A percentile compares a stretch with the other conserved stretches of the same genome.
Evolutionary conservation across 345 rosid genomes (phyloP).

Genomic region (Gossypium thurberi): DNA sequence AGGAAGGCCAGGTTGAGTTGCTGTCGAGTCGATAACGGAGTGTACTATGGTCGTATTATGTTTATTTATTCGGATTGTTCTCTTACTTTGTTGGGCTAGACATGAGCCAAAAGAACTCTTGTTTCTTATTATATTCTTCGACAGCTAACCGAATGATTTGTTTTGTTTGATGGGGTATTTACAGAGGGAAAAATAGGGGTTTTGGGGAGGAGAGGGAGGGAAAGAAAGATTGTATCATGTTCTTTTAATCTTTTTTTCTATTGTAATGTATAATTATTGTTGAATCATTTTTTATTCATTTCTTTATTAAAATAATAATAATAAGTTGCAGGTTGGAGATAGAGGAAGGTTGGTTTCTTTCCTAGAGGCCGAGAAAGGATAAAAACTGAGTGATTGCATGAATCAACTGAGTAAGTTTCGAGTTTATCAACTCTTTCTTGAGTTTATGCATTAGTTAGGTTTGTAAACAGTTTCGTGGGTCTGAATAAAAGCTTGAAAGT

Average conservation of each 20-base stretch:
- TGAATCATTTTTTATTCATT: neutral
- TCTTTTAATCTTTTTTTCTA: neutral
- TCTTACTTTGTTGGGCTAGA: neutral
- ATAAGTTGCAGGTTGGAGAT: no score
- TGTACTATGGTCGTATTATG: neutral
- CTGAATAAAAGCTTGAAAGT: neutral
- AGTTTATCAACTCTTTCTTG: neutral
- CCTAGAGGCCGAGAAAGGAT: no score
- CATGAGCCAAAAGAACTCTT: slow-evolving; percentile 9
- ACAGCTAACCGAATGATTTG: slow-evolving; percentile 20
- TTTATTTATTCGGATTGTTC: neutral
- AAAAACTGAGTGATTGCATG: neutral
- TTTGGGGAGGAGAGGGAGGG: neutral
- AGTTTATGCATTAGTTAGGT: neutral
- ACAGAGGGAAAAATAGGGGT: neutral
- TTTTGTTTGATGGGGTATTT: slow-evolving; percentile 2
- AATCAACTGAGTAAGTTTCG: neutral
- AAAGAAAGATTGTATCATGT: neutral
- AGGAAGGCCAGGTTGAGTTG: neutral
- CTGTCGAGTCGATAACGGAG: neutral
- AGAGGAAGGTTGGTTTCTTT: no score
- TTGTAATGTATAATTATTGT: neutral
- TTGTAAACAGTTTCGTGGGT: neutral
- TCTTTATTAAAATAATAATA: no score
- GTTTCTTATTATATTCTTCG: slow-evolving; percentile 13